A percentile compares a stretch with the other conserved stretches of the same genome.
phyloP scores from a whole-genome alignment of 495 filamentous ascomycete genomes.

The Aspergillus saccharolyticus region DNA sequence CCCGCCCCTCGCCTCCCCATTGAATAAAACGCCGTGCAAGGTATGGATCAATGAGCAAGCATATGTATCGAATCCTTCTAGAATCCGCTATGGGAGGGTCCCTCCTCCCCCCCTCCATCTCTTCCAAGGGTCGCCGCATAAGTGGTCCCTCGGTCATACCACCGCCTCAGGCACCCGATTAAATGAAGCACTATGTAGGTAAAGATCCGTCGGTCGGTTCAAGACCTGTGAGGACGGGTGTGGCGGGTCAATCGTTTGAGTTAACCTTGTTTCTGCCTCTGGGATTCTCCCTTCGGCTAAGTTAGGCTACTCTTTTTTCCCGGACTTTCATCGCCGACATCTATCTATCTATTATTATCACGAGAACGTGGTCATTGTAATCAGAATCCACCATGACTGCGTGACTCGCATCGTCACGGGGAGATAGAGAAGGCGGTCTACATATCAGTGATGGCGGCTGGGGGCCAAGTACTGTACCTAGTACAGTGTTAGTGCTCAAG shows the following conservation, averaged over 20 bases:
- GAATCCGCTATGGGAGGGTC: background rate
- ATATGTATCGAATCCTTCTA: slow-evolving; percentile 7
- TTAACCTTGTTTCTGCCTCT: background rate
- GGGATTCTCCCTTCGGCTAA: background rate
- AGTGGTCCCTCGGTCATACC: background rate
- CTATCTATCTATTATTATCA: background rate
- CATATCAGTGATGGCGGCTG: background rate
- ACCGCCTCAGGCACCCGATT: background rate
- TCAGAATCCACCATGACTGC: no score
- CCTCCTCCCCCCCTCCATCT: no score
- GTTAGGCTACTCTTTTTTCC: no score
- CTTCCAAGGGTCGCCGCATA: background rate
- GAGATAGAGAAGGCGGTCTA: background rate
- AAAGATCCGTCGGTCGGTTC: slow-evolving; percentile 1
- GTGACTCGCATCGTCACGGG: no score
- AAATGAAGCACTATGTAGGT: background rate
- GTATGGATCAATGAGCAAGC: background rate
- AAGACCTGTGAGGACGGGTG: slow-evolving; percentile 1
- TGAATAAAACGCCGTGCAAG: background rate
- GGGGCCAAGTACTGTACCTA: background rate
- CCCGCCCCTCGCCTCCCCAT: background rate
- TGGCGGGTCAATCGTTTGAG: slow-evolving; percentile 2
- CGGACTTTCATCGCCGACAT: background rate
- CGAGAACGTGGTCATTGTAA: background rate
- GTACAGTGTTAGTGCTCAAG: background rate